Percentiles rank a stretch among this genome's conserved stretches.
Conservation (phyloP, 2,329 filamentous ascomycete species). For the Fusarium gaditjirri region DNA sequence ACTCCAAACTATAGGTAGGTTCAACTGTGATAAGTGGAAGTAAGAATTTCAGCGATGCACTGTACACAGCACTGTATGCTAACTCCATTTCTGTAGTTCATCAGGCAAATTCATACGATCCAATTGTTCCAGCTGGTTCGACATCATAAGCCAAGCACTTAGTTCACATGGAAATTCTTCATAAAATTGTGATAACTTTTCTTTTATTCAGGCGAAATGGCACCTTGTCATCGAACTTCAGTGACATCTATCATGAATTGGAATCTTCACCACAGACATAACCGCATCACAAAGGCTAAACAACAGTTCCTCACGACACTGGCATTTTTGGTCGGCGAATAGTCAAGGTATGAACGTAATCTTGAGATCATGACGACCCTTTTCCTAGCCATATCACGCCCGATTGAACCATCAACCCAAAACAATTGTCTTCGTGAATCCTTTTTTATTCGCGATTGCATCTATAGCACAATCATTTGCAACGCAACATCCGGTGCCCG, state of each 20-base stretch:
- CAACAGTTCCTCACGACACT: slow-evolving; percentile 35
- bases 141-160: neutral
- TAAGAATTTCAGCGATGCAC: slow-evolving; percentile 27
- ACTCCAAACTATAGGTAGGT: slow-evolving; percentile 26
- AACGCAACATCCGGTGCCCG: slow-evolving; percentile 56
- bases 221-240: neutral
- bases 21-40: slow-evolving; percentile 34
- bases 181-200: slow-evolving; percentile 9
- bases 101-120: neutral
- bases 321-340: slow-evolving; percentile 40
- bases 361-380: slow-evolving; percentile 45
- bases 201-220: neutral
- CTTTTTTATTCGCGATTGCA: slow-evolving; percentile 58
- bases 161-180: neutral
- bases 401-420: slow-evolving; percentile 45
- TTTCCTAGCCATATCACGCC: slow-evolving; percentile 46
- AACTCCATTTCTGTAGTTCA: neutral
- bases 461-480: slow-evolving; percentile 58
- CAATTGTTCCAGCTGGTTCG: neutral
- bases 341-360: slow-evolving; percentile 47
- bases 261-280: slow-evolving; percentile 9
- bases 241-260: neutral
- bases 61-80: slow-evolving; percentile 35
- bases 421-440: slow-evolving; percentile 54
- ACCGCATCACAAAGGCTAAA: neutral